Evolutionary conservation across 2,329 filamentous ascomycete species (phyloP).

Genomic region (Talaromyces sp.): DNA sequence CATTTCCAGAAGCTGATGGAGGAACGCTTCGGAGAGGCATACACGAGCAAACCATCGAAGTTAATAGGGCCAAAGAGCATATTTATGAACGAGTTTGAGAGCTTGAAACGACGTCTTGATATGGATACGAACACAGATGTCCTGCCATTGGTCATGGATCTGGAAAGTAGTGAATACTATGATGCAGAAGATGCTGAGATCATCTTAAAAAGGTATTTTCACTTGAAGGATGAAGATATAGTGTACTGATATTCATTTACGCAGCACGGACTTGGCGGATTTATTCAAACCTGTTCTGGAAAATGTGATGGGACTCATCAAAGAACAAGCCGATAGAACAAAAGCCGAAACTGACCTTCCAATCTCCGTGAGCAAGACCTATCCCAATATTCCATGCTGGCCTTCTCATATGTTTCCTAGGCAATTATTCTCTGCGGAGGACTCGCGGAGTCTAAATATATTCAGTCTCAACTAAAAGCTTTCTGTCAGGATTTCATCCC

Average conservation of each 20-base stretch:
- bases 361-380: background rate
- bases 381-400: background rate
- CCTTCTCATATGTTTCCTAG: background rate
- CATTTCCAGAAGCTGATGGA: slow-evolving; percentile 11
- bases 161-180: background rate
- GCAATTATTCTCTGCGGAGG: slow-evolving; percentile 14
- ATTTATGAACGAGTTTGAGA: slow-evolving; percentile 3
- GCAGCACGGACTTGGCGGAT: background rate
- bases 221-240: too few relatives aligned
- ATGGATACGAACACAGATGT: background rate
- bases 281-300: slow-evolving; percentile 1
- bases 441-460: slow-evolving; percentile 6
- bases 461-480: background rate
- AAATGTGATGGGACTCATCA: background rate
- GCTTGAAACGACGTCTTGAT: background rate
- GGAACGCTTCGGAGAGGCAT: background rate
- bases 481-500: background rate
- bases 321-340: background rate
- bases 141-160: background rate
- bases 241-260: too few relatives aligned
- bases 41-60: background rate
- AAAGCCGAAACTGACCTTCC: background rate
- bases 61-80: background rate
- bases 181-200: background rate
- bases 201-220: background rate